Conservation (phyloP, 768 basidiomycete genomes). For the Pisolithus orientalis region DNA sequence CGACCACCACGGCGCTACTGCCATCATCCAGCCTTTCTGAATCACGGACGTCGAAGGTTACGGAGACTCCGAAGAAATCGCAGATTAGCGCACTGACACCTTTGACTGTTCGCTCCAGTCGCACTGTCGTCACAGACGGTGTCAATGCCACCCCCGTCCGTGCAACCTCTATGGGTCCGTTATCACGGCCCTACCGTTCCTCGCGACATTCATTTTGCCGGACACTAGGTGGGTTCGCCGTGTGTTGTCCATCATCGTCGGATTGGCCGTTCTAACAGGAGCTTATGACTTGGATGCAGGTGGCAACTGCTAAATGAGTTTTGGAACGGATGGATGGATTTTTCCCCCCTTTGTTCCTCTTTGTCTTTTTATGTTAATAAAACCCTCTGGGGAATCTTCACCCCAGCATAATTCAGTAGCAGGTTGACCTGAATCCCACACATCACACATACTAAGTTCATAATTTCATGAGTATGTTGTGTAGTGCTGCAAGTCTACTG, state of each 20-base stretch:
- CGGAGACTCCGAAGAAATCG: constrained; percentile 83
- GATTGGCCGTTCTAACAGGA: constrained; percentile 29
- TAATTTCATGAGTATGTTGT: too few species aligned
- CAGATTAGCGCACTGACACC: constrained; percentile 86
- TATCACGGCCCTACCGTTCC: constrained; percentile 59
- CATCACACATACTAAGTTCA: too few species aligned
- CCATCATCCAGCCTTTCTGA: constrained; percentile 53
- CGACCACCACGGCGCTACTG: constrained; percentile 47
- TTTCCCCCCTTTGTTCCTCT: constrained; percentile 4
- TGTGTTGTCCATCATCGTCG: constrained; percentile 41
- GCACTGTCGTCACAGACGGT: constrained; percentile 44
- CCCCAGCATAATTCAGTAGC: too few species aligned
- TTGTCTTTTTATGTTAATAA: constrained; percentile 1
- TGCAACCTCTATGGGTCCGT: constrained; percentile 53
- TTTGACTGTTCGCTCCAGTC: constrained; percentile 68
- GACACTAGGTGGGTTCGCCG: constrained; percentile 64
- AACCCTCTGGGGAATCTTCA: constrained; percentile 10
- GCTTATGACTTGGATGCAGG: constrained; percentile 33
- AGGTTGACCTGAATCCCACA: too few species aligned
- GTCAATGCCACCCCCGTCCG: too few species aligned
- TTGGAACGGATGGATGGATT: constrained; percentile 7
- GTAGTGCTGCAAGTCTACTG: too few species aligned
- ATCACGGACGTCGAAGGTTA: constrained; percentile 49
- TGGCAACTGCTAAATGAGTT: constrained; percentile 27
- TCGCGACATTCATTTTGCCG: constrained; percentile 73